Conservation (phyloP, 257 asterid genomes). For the Ocimum tenuiflorum region DNA sequence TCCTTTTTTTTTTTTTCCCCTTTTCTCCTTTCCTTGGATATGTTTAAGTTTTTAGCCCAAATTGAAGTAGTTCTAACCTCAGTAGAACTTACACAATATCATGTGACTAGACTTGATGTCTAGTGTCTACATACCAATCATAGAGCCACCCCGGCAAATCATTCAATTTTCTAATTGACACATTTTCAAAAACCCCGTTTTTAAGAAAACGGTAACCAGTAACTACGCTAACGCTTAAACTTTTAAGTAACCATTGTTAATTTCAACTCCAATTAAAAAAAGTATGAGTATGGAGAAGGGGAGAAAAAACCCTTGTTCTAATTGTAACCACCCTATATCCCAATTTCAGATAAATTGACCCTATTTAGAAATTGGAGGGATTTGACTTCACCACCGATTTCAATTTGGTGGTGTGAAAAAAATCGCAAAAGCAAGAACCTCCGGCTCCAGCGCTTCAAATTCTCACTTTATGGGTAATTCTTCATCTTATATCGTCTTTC, state of each 20-base stretch:
- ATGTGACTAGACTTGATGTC: too few species aligned
- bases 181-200: too few species aligned
- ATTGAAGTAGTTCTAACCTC: too few species aligned
- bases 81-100: too few species aligned
- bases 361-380: slow-evolving; percentile 30
- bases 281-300: background rate
- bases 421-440: slow-evolving; percentile 18
- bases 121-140: too few species aligned
- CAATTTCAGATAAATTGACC: slow-evolving; percentile 20
- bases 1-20: too few species aligned
- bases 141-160: too few species aligned
- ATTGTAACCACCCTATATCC: slow-evolving; percentile 18
- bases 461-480: slow-evolving; percentile 22
- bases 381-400: slow-evolving; percentile 31
- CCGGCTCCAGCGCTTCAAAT: slow-evolving; percentile 26
- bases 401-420: slow-evolving; percentile 35
- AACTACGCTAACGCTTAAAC: too few species aligned
- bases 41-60: too few species aligned
- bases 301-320: too few species aligned
- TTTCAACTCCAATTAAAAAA: slow-evolving; percentile 26
- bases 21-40: too few species aligned
- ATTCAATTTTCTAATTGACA: background rate
- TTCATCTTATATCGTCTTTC: background rate
- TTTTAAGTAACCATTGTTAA: slow-evolving; percentile 26
- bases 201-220: too few species aligned